Percentiles rank a stretch among this genome's conserved stretches.
phyloP scores from a whole-genome alignment of 1,284 basidiomycete genomes.

The Leccinum subatratum region DNA sequence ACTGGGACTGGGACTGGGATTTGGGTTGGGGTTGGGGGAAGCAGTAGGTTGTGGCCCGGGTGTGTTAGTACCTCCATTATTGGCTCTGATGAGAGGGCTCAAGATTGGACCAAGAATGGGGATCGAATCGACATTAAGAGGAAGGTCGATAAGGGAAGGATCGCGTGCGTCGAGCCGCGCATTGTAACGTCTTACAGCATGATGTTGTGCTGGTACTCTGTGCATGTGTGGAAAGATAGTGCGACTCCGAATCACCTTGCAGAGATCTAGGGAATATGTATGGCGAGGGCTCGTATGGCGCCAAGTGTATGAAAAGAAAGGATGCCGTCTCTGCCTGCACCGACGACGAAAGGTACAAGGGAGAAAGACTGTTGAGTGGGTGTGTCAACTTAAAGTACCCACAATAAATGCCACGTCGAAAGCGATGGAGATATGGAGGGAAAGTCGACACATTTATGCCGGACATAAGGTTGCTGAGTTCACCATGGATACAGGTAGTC shows the following conservation, averaged over 20 bases:
- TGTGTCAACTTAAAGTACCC: conserved; percentile 5
- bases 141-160: conserved; percentile 39
- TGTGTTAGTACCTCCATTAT: conserved; percentile 9
- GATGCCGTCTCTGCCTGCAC: conserved; percentile 10
- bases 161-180: conserved; percentile 34
- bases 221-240: conserved; percentile 18
- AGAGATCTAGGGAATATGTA: conserved; percentile 1
- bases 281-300: neutral
- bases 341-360: conserved; percentile 7
- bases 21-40: neutral
- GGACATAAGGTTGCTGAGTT: conserved; percentile 13
- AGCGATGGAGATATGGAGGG: conserved; percentile 14
- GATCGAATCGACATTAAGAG: conserved; percentile 31
- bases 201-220: conserved; percentile 12
- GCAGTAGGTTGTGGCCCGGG: neutral
- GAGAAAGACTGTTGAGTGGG: neutral
- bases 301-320: conserved; percentile 21
- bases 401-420: neutral
- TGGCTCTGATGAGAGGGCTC: conserved; percentile 30
- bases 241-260: conserved; percentile 4
- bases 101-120: conserved; percentile 40
- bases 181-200: conserved; percentile 11
- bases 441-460: conserved; percentile 11
- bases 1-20: neutral
- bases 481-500: conserved; percentile 23